Evolutionary conservation across 2,329 filamentous ascomycete genomes (phyloP), one percentile per base, ranked within the genome.

Genomic region (Nemania diffusa): DNA sequence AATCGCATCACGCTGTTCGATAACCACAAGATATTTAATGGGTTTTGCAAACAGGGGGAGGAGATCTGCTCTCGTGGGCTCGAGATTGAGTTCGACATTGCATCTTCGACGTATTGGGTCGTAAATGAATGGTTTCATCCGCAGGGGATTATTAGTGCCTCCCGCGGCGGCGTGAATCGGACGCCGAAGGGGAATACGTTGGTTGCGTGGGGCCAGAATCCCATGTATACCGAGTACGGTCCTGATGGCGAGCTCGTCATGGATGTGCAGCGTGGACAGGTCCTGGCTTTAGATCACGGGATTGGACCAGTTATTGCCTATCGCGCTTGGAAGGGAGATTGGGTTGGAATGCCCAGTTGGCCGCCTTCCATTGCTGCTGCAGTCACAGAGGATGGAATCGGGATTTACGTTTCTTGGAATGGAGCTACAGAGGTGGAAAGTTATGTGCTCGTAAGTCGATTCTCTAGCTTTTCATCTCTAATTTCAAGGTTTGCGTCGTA

Each of bases 171-270:
- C 40, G 27, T 64, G 5, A 48, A 37, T n/a, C 32, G 50, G 3
- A 57, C 58, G 9, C 58, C 63, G 7, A 51, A 52, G 8, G 63
- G 59, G 17, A 65, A 69, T 22, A 57, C 55, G 20, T 56, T 69
- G 5, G 46, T 69, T n/a, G 67, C 67, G 24, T 69, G 65, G 67
- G 63, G 67, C 20, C 67, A 69, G 63, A 69, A 69, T 26, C 67
- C 67, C 5, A 66, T 63, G 58, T 69, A 69, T n/a, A 69, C 67
- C 17, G 67, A 69, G 24, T 57, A 69, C 22, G 22, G 55, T 3
- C 46, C 67, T 22, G 56, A 64, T 24, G 67, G 67, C 9, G 67
- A 69, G 26, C n/a, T 69, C 2, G 67, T 61, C 1, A 66, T 69
- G 67, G 67, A 69, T 34, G 52, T 69, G 55, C 67, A 69, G 63